Conservation (phyloP, 1,284 basidiomycete genomes). For the Porogramme epimiltina region DNA sequence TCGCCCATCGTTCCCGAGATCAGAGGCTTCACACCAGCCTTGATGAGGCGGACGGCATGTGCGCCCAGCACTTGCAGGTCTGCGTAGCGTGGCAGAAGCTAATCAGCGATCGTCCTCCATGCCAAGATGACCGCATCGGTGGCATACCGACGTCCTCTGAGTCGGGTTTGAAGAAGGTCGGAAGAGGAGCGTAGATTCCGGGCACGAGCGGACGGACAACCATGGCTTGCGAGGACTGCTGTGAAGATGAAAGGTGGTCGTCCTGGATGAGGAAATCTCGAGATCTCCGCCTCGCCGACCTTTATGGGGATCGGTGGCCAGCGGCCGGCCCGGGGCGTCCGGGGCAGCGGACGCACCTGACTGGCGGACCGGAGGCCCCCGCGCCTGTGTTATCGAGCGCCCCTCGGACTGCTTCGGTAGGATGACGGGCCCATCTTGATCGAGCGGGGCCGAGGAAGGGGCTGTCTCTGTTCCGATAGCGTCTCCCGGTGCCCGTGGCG, state of each 20-base stretch:
- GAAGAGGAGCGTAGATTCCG: slow-evolving; percentile 86
- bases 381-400: not conserved
- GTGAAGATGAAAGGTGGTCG: not conserved
- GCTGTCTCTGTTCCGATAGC: no score
- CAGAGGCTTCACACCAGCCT: slow-evolving; percentile 75
- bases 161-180: slow-evolving; percentile 78
- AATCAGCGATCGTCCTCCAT: not conserved
- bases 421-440: no score
- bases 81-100: slow-evolving; percentile 31
- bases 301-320: slow-evolving; percentile 12
- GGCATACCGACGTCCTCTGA: slow-evolving; percentile 81
- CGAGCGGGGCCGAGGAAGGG: no score
- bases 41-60: slow-evolving; percentile 74
- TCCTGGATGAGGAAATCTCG: slow-evolving; percentile 14
- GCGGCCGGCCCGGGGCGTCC: slow-evolving; percentile 17
- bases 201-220: slow-evolving; percentile 60
- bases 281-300: slow-evolving; percentile 9
- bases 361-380: slow-evolving; percentile 15
- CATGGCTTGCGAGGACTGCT: not conserved
- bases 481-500: no score
- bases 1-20: slow-evolving; percentile 86
- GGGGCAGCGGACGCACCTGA: slow-evolving; percentile 15
- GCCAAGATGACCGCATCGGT: not conserved
- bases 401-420: not conserved
- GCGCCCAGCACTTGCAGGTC: slow-evolving; percentile 73